Percentiles rank a stretch among this genome's conserved stretches.
Evolutionary conservation across 805 yeast species (phyloP).

Genomic region (Clavispora carvajalis): DNA sequence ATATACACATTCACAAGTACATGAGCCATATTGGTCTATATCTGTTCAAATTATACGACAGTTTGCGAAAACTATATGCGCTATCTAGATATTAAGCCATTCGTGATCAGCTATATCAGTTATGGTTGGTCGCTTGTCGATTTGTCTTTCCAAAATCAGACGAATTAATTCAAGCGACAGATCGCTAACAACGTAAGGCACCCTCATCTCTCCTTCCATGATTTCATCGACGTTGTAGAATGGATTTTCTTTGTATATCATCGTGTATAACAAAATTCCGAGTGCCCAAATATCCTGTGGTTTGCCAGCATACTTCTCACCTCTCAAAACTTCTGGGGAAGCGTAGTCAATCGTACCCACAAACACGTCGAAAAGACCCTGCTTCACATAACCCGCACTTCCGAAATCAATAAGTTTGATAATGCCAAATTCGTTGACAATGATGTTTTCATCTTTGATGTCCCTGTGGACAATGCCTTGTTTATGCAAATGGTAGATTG

Average conservation of each 20-base stretch:
- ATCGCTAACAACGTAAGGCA: constrained; percentile 63
- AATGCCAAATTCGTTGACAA: constrained; percentile 75
- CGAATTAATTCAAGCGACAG: constrained; percentile 57
- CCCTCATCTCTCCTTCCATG: constrained; percentile 77
- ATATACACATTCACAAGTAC: no score
- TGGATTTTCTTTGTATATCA: constrained; percentile 91
- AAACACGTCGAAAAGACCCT: constrained; percentile 95
- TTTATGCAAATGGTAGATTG: constrained; percentile 74
- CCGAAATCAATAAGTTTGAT: constrained; percentile 93
- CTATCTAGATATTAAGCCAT: constrained; percentile 46
- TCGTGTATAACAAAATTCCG: constrained; percentile 84
- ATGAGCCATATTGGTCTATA: no score
- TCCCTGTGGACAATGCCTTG: constrained; percentile 92
- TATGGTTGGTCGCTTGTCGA: constrained; percentile 66
- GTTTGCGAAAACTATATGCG: no score
- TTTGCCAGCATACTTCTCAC: constrained; percentile 83
- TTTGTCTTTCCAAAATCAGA: constrained; percentile 63
- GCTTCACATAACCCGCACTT: constrained; percentile 82
- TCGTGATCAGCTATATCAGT: constrained; percentile 60
- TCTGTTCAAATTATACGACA: no score
- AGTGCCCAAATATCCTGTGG: constrained; percentile 98
- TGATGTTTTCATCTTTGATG: constrained; percentile 90
- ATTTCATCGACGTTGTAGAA: constrained; percentile 94
- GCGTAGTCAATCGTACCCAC: constrained; percentile 98
- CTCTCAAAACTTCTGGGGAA: constrained; percentile 91